These are phyloP conservation scores for Lumnitzera racemosa DNA, from an alignment of 345 rosid genomes.

Conservation along the genomic window DNA sequence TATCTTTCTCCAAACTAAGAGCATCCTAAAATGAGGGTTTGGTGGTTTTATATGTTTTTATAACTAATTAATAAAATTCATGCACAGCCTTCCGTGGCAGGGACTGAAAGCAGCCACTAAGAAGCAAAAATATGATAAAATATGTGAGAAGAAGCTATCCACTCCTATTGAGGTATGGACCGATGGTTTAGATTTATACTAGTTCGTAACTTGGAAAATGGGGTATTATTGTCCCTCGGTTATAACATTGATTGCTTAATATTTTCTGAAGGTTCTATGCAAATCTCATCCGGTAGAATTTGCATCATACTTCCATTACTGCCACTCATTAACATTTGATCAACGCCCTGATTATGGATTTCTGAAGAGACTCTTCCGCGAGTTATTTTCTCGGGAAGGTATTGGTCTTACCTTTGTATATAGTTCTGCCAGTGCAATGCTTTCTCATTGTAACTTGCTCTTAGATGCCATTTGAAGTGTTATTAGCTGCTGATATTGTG, in stretches of 20 bases:
- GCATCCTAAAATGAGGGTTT: background rate
- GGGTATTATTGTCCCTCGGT: background rate
- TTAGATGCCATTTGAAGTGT: too few relatives aligned
- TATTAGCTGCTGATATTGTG: too few relatives aligned
- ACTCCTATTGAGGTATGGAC: slow-evolving; percentile 77
- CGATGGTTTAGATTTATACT: background rate
- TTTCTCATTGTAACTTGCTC: too few relatives aligned
- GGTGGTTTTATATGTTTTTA: background rate
- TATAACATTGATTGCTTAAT: background rate
- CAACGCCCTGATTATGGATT: slow-evolving; percentile 93
- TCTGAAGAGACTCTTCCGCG: slow-evolving; percentile 80
- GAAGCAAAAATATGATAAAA: slow-evolving; percentile 84
- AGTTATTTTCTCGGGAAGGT: slow-evolving; percentile 83
- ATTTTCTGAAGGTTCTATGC: slow-evolving; percentile 56
- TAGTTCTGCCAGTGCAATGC: too few relatives aligned
- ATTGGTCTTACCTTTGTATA: slow-evolving; percentile 2
- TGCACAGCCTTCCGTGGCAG: slow-evolving; percentile 85
- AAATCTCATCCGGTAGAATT: slow-evolving; percentile 77
- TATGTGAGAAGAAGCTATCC: slow-evolving; percentile 79
- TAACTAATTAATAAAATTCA: slow-evolving; percentile 11
- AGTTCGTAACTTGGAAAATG: background rate
- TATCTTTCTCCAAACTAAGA: too few relatives aligned
- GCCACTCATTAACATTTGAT: slow-evolving; percentile 83
- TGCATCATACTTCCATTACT: slow-evolving; percentile 82
- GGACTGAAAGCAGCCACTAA: slow-evolving; percentile 83